These are phyloP conservation scores for Bipolaris zeicola DNA, from an alignment of 2,329 filamentous ascomycete genomes.

Conservation along the genomic window DNA sequence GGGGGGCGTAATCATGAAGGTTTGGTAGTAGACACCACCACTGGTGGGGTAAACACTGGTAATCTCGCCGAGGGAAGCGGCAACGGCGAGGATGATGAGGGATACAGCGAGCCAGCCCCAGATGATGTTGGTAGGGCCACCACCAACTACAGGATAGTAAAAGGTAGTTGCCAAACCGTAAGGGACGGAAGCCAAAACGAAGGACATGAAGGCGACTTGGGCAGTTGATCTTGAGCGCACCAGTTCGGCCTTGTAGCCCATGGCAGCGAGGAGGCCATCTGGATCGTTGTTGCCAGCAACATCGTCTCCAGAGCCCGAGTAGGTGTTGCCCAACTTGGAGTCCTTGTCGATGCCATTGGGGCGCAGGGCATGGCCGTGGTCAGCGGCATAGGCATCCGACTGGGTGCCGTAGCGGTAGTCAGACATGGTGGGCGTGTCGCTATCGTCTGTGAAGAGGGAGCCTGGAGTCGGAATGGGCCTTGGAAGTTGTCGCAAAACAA, in stretches of 20 bases:
- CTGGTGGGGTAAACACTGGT: conserved; percentile 78
- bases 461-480: conserved; percentile 13
- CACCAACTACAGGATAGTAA: conserved; percentile 68
- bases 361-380: conserved; percentile 35
- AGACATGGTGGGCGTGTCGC: conserved; percentile 24
- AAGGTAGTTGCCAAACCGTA: conserved; percentile 75
- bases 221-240: conserved; percentile 68
- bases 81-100: conserved; percentile 71
- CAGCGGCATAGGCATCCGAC: conserved; percentile 43
- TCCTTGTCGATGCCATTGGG: conserved; percentile 30
- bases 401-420: conserved; percentile 41
- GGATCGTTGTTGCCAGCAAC: conserved; percentile 51
- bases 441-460: conserved; percentile 18
- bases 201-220: conserved; percentile 77
- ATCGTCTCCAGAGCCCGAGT: conserved; percentile 30
- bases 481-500: conserved; percentile 25
- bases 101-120: conserved; percentile 75
- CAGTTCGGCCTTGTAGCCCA: conserved; percentile 71
- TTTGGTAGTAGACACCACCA: conserved; percentile 79
- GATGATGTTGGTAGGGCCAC: conserved; percentile 71
- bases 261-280: conserved; percentile 66
- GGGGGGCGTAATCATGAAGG: conserved; percentile 72
- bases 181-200: conserved; percentile 75
- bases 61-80: conserved; percentile 73
- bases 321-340: conserved; percentile 33